Percentiles rank a stretch among this genome's conserved stretches.
Evolutionary conservation across 305 asterid species (phyloP).

Genomic region (Solanum hybrid): DNA sequence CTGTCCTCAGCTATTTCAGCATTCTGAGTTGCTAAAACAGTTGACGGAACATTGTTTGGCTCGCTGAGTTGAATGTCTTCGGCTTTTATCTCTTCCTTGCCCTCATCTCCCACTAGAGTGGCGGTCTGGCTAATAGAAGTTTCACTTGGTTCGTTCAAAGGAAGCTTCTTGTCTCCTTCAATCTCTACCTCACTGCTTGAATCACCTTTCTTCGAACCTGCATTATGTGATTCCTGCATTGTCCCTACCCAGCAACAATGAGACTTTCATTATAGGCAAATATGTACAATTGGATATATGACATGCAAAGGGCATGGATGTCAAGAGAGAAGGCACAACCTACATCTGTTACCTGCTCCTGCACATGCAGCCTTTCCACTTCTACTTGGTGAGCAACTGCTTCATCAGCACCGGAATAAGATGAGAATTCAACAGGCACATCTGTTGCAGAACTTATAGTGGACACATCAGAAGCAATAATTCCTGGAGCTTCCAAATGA

Average conservation of each 20-base stretch:
- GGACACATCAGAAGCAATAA: slow-evolving; percentile 22
- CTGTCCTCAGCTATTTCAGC: slow-evolving; percentile 29
- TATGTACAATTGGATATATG: slow-evolving; percentile 9
- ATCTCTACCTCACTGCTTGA: slow-evolving; percentile 23
- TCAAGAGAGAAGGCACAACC: slow-evolving; percentile 95
- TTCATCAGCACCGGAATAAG: slow-evolving; percentile 9
- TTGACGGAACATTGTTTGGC: slow-evolving; percentile 22
- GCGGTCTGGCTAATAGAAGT: slow-evolving; percentile 19
- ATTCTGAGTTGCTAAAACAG: slow-evolving; percentile 15
- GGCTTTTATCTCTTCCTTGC: slow-evolving; percentile 18
- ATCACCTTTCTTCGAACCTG: slow-evolving; percentile 39
- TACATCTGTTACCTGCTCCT: slow-evolving; percentile 96
- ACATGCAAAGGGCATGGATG: slow-evolving; percentile 19
- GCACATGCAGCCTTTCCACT: slow-evolving; percentile 28
- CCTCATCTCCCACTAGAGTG: slow-evolving; percentile 22
- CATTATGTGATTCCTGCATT: slow-evolving; percentile 61
- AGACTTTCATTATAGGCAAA: slow-evolving; percentile 22
- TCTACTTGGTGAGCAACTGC: slow-evolving; percentile 2
- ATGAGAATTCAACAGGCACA: slow-evolving; percentile 28
- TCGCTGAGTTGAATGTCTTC: slow-evolving; percentile 21
- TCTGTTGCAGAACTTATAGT: slow-evolving; percentile 18
- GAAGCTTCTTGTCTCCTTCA: slow-evolving; percentile 33
- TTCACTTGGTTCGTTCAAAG: slow-evolving; percentile 23
- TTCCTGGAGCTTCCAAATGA: slow-evolving; percentile 17
- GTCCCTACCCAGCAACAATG: slow-evolving; percentile 69